Percentiles rank a stretch among this genome's conserved stretches.
Evolutionary conservation across 2,329 filamentous ascomycete species (phyloP).

Genomic region (Pyricularia sp.): DNA sequence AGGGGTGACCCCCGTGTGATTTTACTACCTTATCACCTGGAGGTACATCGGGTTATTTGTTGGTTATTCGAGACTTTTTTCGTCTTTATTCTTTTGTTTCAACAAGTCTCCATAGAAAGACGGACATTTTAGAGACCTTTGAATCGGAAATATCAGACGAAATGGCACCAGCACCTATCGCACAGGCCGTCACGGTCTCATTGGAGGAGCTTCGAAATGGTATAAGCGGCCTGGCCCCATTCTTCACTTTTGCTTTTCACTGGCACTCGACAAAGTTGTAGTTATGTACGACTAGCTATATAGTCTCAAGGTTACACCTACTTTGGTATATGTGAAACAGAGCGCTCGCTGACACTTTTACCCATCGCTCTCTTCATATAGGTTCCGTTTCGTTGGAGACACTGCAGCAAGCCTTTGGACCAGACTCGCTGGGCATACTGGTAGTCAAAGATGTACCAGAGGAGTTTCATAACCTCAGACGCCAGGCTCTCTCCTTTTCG

Average conservation of each 20-base stretch:
- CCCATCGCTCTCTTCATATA: slow-evolving; percentile 20
- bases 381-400: slow-evolving; percentile 59
- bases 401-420: slow-evolving; percentile 76
- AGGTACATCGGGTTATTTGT: not conserved
- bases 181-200: slow-evolving; percentile 51
- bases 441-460: slow-evolving; percentile 78
- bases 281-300: not conserved
- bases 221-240: slow-evolving; percentile 15
- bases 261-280: not conserved
- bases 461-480: slow-evolving; percentile 62
- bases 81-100: not conserved
- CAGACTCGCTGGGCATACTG: slow-evolving; percentile 82
- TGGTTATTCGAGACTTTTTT: not conserved
- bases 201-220: slow-evolving; percentile 51
- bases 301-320: not conserved
- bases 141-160: slow-evolving; percentile 5
- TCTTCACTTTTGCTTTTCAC: not conserved
- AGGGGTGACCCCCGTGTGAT: not conserved
- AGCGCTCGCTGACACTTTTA: not conserved
- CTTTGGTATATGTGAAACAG: not conserved
- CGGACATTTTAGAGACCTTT: slow-evolving; percentile 11
- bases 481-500: slow-evolving; percentile 70
- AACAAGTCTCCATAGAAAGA: slow-evolving; percentile 22
- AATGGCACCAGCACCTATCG: slow-evolving; percentile 20
- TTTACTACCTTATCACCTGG: not conserved